phyloP scores from a whole-genome alignment of 2,329 filamentous ascomycete species.

The Hypoxylon sp. region DNA sequence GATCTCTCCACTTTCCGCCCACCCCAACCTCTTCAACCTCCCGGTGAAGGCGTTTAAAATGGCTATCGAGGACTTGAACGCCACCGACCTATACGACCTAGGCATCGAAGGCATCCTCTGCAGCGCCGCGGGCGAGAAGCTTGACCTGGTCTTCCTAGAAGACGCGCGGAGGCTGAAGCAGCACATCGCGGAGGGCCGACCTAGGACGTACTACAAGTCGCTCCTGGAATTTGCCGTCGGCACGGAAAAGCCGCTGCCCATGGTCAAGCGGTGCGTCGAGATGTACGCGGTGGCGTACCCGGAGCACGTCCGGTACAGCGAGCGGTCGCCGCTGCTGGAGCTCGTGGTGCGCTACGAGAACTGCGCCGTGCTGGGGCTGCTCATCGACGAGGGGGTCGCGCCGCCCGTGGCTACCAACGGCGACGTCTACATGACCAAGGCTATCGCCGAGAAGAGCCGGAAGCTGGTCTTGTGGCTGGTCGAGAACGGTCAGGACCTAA shows the following conservation, averaged over 20 bases:
- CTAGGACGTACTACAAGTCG: background rate
- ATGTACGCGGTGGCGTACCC: background rate
- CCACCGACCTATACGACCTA: background rate
- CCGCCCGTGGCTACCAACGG: background rate
- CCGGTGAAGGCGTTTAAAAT: background rate
- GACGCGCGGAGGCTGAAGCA: background rate
- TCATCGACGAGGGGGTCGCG: background rate
- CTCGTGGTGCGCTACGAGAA: background rate
- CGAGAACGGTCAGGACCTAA: background rate
- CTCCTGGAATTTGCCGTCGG: background rate
- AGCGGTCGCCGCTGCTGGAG: background rate
- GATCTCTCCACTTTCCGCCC: background rate
- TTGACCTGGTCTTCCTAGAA: background rate
- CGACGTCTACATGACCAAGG: background rate
- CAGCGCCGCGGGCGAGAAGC: background rate
- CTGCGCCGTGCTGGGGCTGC: no score
- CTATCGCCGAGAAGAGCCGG: background rate
- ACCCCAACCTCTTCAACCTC: background rate
- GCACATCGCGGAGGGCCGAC: background rate
- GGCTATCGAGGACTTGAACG: background rate
- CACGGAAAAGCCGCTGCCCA: background rate
- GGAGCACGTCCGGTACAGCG: background rate
- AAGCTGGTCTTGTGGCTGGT: background rate
- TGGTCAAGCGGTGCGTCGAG: background rate
- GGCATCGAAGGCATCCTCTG: background rate